Conservation (phyloP, 306 rosid genomes). For the Ceratonia siliqua region DNA sequence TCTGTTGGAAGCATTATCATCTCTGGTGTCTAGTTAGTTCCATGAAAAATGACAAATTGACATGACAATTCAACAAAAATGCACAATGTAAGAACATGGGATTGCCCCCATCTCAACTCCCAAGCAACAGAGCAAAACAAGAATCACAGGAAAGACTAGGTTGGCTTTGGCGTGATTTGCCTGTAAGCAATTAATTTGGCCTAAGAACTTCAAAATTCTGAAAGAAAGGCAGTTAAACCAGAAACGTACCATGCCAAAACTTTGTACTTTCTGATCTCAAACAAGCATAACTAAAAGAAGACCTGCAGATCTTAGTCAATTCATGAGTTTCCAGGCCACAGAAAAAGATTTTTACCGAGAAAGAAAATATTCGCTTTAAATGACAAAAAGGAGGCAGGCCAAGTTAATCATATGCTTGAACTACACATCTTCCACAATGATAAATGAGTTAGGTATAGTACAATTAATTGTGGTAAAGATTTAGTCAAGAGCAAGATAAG, state of each 20-base stretch:
- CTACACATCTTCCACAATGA: neutral
- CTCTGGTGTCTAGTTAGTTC: slow-evolving; percentile 26
- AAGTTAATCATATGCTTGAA: slow-evolving; percentile 18
- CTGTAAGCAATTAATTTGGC: slow-evolving; percentile 37
- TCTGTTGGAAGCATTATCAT: slow-evolving; percentile 9
- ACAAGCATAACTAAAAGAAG: slow-evolving; percentile 34
- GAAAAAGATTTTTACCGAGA: neutral
- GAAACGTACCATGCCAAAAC: slow-evolving; percentile 21
- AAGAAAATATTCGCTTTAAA: neutral
- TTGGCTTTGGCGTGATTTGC: slow-evolving; percentile 28
- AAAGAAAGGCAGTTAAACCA: slow-evolving; percentile 39
- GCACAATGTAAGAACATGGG: slow-evolving; percentile 35
- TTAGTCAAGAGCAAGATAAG: neutral
- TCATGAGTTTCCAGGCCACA: neutral
- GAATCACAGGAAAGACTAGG: neutral
- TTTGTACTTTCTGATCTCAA: slow-evolving; percentile 30
- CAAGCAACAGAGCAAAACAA: slow-evolving; percentile 18
- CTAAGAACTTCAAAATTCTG: slow-evolving; percentile 11
- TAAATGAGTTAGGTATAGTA: slow-evolving; percentile 29
- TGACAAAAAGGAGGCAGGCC: neutral
- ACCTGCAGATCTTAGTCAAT: neutral
- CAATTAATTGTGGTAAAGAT: slow-evolving; percentile 20
- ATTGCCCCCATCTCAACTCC: slow-evolving; percentile 38
- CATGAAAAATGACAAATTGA: slow-evolving; percentile 33
- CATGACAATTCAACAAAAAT: slow-evolving; percentile 7